Evolutionary conservation across 257 asterid species (phyloP).

Genomic region (Eucommia ulmoides): DNA sequence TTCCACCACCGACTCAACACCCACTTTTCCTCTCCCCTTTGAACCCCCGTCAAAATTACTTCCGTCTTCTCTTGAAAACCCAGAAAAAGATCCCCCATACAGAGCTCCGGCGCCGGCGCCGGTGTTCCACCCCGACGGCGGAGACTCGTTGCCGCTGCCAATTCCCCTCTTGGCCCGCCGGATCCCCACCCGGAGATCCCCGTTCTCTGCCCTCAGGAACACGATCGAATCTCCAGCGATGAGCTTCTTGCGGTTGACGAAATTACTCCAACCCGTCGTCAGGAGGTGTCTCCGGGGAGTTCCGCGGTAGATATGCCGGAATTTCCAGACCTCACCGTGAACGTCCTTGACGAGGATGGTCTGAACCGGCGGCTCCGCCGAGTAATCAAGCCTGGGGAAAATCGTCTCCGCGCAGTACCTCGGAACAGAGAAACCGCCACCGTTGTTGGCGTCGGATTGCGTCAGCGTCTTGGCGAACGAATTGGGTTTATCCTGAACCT

Average conservation of each 20-base stretch:
- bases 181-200: slow-evolving; percentile 1
- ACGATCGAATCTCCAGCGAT: slow-evolving; percentile 19
- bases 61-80: not conserved
- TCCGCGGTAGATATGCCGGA: slow-evolving; percentile 1
- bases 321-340: slow-evolving; percentile 15
- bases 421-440: slow-evolving; percentile 31
- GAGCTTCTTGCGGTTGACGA: slow-evolving; percentile 14
- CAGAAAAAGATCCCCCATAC: slow-evolving; percentile 1
- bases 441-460: slow-evolving; percentile 31
- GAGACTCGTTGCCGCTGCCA: not conserved
- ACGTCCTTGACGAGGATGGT: slow-evolving; percentile 24
- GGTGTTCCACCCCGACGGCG: not conserved
- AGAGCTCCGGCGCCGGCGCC: not conserved
- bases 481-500: slow-evolving; percentile 16
- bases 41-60: not conserved
- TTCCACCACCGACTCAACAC: not conserved
- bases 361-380: slow-evolving; percentile 27
- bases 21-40: not conserved
- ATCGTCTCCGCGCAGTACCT: slow-evolving; percentile 29
- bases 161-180: slow-evolving; percentile 1
- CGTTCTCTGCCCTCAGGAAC: slow-evolving; percentile 7
- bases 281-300: slow-evolving; percentile 4
- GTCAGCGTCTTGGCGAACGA: slow-evolving; percentile 27
- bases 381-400: slow-evolving; percentile 18
- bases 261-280: slow-evolving; percentile 6